A percentile compares a stretch with the other conserved stretches of the same genome.
Evolutionary conservation across 176 grass and related monocot species (phyloP).

Genomic region (Avena atlantica): DNA sequence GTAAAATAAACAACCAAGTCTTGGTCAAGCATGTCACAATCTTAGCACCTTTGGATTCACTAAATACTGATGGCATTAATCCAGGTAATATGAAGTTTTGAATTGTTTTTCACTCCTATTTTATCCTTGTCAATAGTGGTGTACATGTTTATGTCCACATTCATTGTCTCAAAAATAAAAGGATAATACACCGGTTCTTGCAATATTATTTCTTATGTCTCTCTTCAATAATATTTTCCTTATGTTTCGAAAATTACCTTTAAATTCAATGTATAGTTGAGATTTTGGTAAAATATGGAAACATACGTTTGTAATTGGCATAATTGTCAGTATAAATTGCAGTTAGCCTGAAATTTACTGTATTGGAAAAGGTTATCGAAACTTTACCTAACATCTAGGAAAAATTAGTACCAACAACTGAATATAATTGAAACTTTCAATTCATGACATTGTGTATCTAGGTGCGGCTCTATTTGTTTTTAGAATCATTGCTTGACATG

Average conservation of each 20-base stretch:
- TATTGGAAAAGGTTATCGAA: neutral
- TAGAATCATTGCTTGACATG: neutral
- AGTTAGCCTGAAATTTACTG: neutral
- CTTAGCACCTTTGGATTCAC: constrained; percentile 81
- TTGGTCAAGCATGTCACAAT: constrained; percentile 86
- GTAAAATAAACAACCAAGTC: constrained; percentile 83
- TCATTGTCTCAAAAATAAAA: neutral
- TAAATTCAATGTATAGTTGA: neutral
- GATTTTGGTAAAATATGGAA: constrained; percentile 27
- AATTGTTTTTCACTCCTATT: neutral
- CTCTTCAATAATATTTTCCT: neutral
- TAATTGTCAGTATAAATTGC: neutral
- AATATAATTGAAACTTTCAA: neutral
- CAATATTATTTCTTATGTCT: neutral
- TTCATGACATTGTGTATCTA: neutral
- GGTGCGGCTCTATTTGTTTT: neutral
- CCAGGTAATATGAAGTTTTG: constrained; percentile 64
- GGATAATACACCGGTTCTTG: neutral
- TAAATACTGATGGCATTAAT: constrained; percentile 84
- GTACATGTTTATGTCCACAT: neutral
- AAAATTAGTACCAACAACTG: neutral
- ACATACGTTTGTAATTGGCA: neutral
- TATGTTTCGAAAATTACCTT: neutral
- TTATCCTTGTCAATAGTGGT: neutral
- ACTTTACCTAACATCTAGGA: neutral